phyloP scores from a whole-genome alignment of 257 asterid species.

The Scutellaria baicalensis region DNA sequence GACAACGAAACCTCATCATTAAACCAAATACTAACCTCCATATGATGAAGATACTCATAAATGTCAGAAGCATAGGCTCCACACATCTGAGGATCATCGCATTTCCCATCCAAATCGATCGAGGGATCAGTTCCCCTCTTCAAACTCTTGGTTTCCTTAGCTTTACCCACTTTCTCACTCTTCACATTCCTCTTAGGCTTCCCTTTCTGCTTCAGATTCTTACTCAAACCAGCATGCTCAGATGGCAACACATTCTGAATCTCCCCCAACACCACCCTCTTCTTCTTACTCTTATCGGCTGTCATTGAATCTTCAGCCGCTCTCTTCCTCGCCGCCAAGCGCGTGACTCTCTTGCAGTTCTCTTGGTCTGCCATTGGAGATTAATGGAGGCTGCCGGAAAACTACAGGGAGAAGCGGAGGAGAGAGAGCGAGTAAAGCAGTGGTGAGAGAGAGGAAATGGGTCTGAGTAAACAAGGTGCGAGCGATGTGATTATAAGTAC shows the following conservation, averaged over 20 bases:
- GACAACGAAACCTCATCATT: not conserved
- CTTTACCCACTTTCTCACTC: conserved; percentile 15
- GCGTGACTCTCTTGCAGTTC: conserved; percentile 53
- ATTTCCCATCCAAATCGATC: conserved; percentile 24
- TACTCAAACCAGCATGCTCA: not conserved
- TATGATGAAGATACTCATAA: conserved; percentile 61
- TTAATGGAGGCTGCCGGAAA: conserved; percentile 7
- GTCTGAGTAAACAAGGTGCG: conserved; percentile 19
- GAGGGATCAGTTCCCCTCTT: conserved; percentile 20
- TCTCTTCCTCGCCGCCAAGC: conserved; percentile 78
- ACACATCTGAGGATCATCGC: conserved; percentile 75
- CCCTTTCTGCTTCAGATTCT: conserved; percentile 11
- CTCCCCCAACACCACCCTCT: conserved; percentile 79
- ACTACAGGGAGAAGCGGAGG: not conserved
- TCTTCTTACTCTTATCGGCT: conserved; percentile 36
- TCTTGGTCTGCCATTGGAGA: conserved; percentile 62
- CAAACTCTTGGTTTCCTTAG: conserved; percentile 12
- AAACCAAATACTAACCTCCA: conserved; percentile 57
- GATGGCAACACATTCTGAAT: conserved; percentile 42
- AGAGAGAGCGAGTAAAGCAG: not conserved
- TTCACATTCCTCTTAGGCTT: conserved; percentile 27
- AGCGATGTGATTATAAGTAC: not conserved
- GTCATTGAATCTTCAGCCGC: conserved; percentile 43
- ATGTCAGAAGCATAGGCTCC: conserved; percentile 67
- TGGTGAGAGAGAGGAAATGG: conserved; percentile 10